Evolutionary conservation across 257 asterid species (phyloP).

Genomic region (Petunia axillaris): DNA sequence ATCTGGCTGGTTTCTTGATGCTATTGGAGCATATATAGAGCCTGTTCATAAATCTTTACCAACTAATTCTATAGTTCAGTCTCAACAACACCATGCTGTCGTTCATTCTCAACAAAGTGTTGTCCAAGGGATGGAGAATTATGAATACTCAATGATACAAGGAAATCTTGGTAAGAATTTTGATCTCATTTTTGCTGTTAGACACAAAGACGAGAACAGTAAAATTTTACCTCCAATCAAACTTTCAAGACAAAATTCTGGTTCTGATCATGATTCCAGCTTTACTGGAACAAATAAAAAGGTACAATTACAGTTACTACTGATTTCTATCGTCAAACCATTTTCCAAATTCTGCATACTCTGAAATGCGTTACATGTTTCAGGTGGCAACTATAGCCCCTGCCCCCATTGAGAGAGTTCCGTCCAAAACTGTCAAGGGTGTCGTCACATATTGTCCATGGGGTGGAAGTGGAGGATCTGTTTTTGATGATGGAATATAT

Average conservation of each 20-base stretch:
- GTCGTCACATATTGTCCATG: constrained; percentile 66
- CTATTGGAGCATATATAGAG: constrained; percentile 69
- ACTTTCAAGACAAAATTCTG: constrained; percentile 35
- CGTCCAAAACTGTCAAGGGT: constrained; percentile 44
- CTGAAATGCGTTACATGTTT: neutral
- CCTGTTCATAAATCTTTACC: constrained; percentile 39
- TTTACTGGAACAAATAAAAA: constrained; percentile 42
- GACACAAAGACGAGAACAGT: constrained; percentile 43
- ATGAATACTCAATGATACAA: constrained; percentile 62
- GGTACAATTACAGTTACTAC: constrained; percentile 24
- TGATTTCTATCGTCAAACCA: neutral
- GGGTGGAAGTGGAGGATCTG: constrained; percentile 80
- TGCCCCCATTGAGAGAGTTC: constrained; percentile 42
- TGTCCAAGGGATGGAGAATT: constrained; percentile 35
- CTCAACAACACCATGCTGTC: constrained; percentile 31
- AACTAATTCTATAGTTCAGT: constrained; percentile 32
- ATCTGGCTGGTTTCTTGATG: constrained; percentile 66
- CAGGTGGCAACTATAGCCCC: constrained; percentile 41
- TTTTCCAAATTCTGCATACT: neutral
- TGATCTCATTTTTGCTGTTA: constrained; percentile 67
- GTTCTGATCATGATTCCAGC: constrained; percentile 31
- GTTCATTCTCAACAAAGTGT: constrained; percentile 39
- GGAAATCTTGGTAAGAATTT: constrained; percentile 57
- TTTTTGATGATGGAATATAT: constrained; percentile 74
- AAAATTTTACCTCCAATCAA: constrained; percentile 24